Evolutionary conservation across 2,329 filamentous ascomycete genomes (phyloP).

Genomic region (Elsinoe batatas): DNA sequence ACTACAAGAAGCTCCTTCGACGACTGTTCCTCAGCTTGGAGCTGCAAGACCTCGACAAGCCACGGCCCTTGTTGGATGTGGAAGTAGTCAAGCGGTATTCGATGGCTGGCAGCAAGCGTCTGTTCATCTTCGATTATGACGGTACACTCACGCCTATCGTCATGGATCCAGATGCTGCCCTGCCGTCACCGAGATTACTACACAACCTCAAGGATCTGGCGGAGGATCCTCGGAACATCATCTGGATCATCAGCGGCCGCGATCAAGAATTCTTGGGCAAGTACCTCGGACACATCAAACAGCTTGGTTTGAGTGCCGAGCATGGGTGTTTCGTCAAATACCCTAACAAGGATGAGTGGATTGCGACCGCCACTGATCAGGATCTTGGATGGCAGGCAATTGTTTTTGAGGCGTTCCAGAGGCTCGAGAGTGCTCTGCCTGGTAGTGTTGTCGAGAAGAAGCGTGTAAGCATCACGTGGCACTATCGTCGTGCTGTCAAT

Average conservation of each 20-base stretch:
- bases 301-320: conserved; percentile 89
- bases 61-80: conserved; percentile 73
- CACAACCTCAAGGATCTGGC: conserved; percentile 70
- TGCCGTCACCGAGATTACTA: conserved; percentile 76
- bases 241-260: conserved; percentile 98
- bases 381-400: conserved; percentile 91
- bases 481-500: conserved; percentile 85
- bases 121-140: conserved; percentile 99
- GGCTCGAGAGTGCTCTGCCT: conserved; percentile 76
- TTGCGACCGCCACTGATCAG: conserved; percentile 74
- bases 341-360: conserved; percentile 68
- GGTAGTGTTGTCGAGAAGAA: conserved; percentile 95
- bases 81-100: conserved; percentile 65
- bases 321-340: conserved; percentile 91
- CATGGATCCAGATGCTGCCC: conserved; percentile 76
- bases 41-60: conserved; percentile 61
- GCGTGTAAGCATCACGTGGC: conserved; percentile 90
- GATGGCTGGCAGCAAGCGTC: conserved; percentile 56
- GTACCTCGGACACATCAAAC: conserved; percentile 81
- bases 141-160: conserved; percentile 94
- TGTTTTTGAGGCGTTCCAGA: conserved; percentile 73
- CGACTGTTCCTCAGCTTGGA: conserved; percentile 71
- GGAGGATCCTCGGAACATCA: conserved; percentile 67
- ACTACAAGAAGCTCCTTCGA: conserved; percentile 71
- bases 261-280: conserved; percentile 86